Evolutionary conservation across 139 green algal genomes (phyloP), one percentile per base, ranked within the genome.

Genomic region (Chlorella sp.): DNA sequence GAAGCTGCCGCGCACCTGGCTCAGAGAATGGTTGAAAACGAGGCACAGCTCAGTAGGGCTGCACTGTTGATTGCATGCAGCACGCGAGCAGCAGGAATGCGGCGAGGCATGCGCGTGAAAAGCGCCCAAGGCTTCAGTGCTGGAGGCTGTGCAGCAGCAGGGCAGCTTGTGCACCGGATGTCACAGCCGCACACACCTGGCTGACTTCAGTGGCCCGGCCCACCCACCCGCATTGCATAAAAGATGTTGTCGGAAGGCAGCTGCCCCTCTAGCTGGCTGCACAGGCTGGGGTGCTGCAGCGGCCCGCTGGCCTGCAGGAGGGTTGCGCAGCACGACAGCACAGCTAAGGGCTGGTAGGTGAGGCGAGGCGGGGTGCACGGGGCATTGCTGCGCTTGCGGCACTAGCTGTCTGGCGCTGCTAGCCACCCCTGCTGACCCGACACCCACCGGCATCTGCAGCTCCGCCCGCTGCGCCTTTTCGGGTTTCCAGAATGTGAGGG

Each of bases 191-290:
- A n/a, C n/a, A n/a, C n/a, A n/a, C n/a, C n/a, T n/a, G n/a, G n/a
- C n/a, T n/a, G n/a, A n/a, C n/a, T n/a, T n/a, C n/a, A n/a, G n/a
- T n/a, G n/a, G n/a, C n/a, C n/a, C n/a, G n/a, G n/a, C n/a, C n/a
- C n/a, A n/a, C 68, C 36, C 46, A 85, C 7, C 16, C 69, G 36
- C 16, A 85, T 36, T 2, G 81, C 81, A 11, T 85, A 85, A 28
- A 85, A 85, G 3, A 85, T 20, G 81, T 85, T 85, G 34, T 24
- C 44, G 0, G 69, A 80, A 38, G 68, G 69, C 36, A 85, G 79
- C 7, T 77, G 46, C 2, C 48, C 26, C 69, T 85, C 65, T 51
- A 85, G 40, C 40, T 44, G 51, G 51, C 51, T 20, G 51, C 51
- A 60, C 51, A 60, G 51, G 51, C 51, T 60, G 51, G 51, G 13